Evolutionary conservation across 2,329 filamentous ascomycete species (phyloP), one percentile per base, ranked within the genome.

Genomic region (Aspergillus glaucus): DNA sequence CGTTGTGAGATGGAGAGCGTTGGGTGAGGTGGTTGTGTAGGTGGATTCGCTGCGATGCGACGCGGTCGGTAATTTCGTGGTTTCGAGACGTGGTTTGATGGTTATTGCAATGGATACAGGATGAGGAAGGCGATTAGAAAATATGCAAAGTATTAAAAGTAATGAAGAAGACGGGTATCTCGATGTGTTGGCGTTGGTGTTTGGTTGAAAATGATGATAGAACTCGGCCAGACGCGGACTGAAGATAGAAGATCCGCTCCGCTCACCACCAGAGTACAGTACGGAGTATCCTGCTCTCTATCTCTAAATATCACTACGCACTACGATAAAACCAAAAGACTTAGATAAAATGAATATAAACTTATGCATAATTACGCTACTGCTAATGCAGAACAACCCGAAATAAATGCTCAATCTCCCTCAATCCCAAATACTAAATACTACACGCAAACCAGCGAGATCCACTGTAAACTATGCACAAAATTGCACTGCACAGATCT

Each of bases 401-500:
- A 12, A 30, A 30, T 12, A 30, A 30, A 30, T 30, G 26, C 26
- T 30, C 26, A 30, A 28, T 12, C 26, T 19, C n/a, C 36, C 12
- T n/a, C n/a, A 39, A 6, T 15, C 36, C 36, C 19, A 39, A 7
- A 15, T 15, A 17, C 15, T 19, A 12, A 12, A 39, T 40, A 10
- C 44, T 37, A 32, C 17, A 39, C 15, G 21, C 28, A 43, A 28
- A 30, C 26, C 26, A 30, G 26, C 26, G 26, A 30, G 26, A 30
- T 30, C 10, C 10, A 17, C 4, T 17, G 19, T 12, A 14, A 17
- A 12, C 34, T 10, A n/a, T 21, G 24, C 10, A 22, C 21, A 42
- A 46, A 12, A 37, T 45, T 12, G 17, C 43, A 12, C 21, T 30
- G 54, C 49, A 65, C 44, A 58, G 58, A 15, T 7, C 37, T 40